Conservation (phyloP, 257 asterid species). For the Phtheirospermum japonicum region DNA sequence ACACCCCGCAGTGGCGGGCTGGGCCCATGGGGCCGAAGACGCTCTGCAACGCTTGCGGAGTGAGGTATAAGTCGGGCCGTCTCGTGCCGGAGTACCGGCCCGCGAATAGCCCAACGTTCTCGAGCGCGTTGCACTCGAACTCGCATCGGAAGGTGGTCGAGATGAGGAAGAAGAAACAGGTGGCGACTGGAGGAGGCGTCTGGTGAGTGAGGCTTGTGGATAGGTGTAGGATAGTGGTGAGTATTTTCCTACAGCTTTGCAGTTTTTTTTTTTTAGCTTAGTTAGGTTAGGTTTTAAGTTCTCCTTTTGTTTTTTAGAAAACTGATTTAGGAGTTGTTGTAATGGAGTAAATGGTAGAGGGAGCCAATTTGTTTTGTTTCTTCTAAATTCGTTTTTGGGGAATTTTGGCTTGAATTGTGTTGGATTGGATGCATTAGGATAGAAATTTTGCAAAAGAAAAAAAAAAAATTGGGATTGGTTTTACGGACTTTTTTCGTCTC, state of each 20-base stretch:
- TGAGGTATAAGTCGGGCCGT: slow-evolving; percentile 67
- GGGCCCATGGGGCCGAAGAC: slow-evolving; percentile 76
- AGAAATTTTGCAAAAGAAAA: slow-evolving; percentile 2
- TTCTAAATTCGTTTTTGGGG: slow-evolving; percentile 34
- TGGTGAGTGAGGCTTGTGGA: slow-evolving; percentile 35
- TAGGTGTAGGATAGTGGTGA: slow-evolving; percentile 48
- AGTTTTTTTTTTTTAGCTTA: slow-evolving; percentile 20
- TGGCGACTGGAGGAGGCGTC: slow-evolving; percentile 23
- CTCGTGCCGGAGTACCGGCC: slow-evolving; percentile 77
- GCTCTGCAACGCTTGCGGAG: slow-evolving; percentile 76
- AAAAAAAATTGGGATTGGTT: background rate
- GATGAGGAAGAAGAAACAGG: slow-evolving; percentile 56
- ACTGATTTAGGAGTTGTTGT: slow-evolving; percentile 21
- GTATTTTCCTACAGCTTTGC: too few species aligned
- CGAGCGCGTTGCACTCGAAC: slow-evolving; percentile 53
- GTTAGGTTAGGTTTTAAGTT: slow-evolving; percentile 35
- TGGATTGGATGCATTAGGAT: slow-evolving; percentile 29
- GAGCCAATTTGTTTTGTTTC: slow-evolving; percentile 7
- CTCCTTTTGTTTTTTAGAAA: slow-evolving; percentile 26
- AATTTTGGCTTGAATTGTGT: slow-evolving; percentile 34
- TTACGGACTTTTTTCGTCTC: background rate
- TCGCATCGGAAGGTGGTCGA: slow-evolving; percentile 67
- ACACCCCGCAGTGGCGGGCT: slow-evolving; percentile 75
- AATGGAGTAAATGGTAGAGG: slow-evolving; percentile 24
- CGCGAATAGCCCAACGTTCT: slow-evolving; percentile 60